Evolutionary conservation across 2,329 filamentous ascomycete genomes (phyloP), one percentile per base, ranked within the genome.

Genomic region (Aspergillus floridensis): DNA sequence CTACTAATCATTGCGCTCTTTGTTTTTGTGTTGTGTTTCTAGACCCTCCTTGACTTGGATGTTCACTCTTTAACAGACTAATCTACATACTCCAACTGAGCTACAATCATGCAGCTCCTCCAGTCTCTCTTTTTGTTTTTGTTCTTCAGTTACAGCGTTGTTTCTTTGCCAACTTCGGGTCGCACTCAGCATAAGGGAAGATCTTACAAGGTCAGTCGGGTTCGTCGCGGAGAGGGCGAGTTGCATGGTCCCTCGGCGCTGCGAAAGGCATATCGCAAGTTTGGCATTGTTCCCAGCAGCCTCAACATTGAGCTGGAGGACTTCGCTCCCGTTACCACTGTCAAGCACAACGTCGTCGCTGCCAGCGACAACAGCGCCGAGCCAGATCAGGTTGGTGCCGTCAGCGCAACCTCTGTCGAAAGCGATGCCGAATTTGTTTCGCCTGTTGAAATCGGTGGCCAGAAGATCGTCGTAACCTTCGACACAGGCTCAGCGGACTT

Each of bases 401-500:
- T 91, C 55, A 77, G 84, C 31, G 86, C 88, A 55, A 87, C 84
- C 29, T 86, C 88, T 12, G 84, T 87, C 63, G 76, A 82, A 49
- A 85, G 87, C 65, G 89, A 90, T 68, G 80, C 84, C 51, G 86
- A 91, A 60, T 93, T 90, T 68, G 81, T 93, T 12, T 84, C 86
- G 0, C 87, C 87, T 0, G 86, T 91, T 55, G 82, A 72, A n/a
- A 83, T 92, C 63, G 89, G 89, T 60, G 87, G 86, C 5, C 88
- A 91, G 75, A 82, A 80, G 4, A 68, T 92, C 59, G 85, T 86
- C 68, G 76, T 92, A 71, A 85, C 90, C 72, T 90, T 92, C 70
- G 89, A 92, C 74, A 88, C 87, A n/a, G 89, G 89, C 58, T 91
- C 88, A 2, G 84, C 88, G 12, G 89, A 91, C 73, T 81, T 90